Evolutionary conservation across 1,284 basidiomycete genomes (phyloP), one percentile per base, ranked within the genome.

Genomic region (Fomitopsis pinicola): DNA sequence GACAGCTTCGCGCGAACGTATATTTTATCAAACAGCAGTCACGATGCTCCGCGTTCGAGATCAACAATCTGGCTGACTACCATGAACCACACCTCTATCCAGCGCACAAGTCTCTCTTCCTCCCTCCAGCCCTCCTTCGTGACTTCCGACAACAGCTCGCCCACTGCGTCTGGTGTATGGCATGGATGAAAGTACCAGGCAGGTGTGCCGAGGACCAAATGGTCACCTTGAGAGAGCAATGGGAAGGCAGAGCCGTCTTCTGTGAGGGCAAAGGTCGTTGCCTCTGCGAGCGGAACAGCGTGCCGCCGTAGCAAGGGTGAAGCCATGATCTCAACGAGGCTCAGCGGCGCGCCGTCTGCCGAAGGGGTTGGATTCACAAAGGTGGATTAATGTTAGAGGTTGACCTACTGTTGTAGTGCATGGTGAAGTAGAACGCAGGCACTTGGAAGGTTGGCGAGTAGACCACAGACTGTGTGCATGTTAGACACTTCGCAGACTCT

Each of bases 141-240:
- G 38, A 77, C 68, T 63, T 84, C 87, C n/a, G 69, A 66, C 74
- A 90, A 71, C 38, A 95, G 74, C 73, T 94, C 92, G 28, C 77
- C 74, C 4, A 94, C 82, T 1, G 86, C 83, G 33, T 73, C 73
- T 6, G 80, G 79, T 3, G 88, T 91, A 71, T 91, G 86, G 70
- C 92, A 95, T 7, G 92, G 92, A 70, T 95, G 92, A 45, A 95
- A 75, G 70, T 88, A 92, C 91, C 91, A 95, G 59, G 83, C 87
- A 12, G 88, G 86, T 8, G 77, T 84, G 17, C 85, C 87, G 19
- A 89, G 77, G 2, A 80, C 84, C 0, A 91, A 92, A 69, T 94
- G 92, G 61, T 95, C 92, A 17, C 89, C 91, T 67, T 92, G 90
- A 5, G 91, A 91, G 14, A 95, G 74, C 35, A 94, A 73, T 17